Base-by-base conservation (phyloP, 257 asterid species). In the Capsicum pubescens region DNA sequence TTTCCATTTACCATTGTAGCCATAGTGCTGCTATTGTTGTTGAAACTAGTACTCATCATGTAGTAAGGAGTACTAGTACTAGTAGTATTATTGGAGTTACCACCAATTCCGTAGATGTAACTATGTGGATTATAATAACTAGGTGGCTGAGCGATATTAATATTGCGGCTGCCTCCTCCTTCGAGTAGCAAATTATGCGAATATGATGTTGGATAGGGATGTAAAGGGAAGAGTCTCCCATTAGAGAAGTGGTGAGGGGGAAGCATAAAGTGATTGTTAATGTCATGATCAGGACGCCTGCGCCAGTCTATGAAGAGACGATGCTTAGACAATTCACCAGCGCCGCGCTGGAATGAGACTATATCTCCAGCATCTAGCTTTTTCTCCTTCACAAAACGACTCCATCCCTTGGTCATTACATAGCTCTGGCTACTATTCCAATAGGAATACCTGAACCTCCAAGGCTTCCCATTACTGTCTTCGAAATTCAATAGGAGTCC, bases 361-460 rank as follows among this genome's bases (percentile, higher is more conserved):
- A 91, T 84, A 72, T 95, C 98, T 0, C 98, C 98, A 70, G 98
- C 98, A 82, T 93, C 97, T 32, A 94, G 92, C 90, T 93, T 93
- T 85, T 94, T 93, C 67, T 93, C 98, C 89, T 94, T 94, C 13
- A 94, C 98, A 79, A 94, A 94, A 8, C 98, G 92, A 88, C 96
- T 92, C 98, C 98, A 95, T 0, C 99, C 99, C 57, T 95, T 95
- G 5, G 99, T 95, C 98, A 95, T 95, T 1, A 95, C 99, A 86
- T 95, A 95, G 87, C 99, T 95, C 88, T 95, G 99, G 91, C 98
- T 94, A 87, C 99, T 95, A 92, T 94, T 95, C 99, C 99, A 95
- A 87, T 95, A 95, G 0, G 98, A 94, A 90, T 95, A 95, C 60
- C 99, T 80, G 81, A 95, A 95, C 63, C 98, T 77, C 99, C 99